A percentile compares a stretch with the other conserved stretches of the same genome.
Conservation (phyloP, 164 flowering plant species). For the Dillenia turbinata region DNA sequence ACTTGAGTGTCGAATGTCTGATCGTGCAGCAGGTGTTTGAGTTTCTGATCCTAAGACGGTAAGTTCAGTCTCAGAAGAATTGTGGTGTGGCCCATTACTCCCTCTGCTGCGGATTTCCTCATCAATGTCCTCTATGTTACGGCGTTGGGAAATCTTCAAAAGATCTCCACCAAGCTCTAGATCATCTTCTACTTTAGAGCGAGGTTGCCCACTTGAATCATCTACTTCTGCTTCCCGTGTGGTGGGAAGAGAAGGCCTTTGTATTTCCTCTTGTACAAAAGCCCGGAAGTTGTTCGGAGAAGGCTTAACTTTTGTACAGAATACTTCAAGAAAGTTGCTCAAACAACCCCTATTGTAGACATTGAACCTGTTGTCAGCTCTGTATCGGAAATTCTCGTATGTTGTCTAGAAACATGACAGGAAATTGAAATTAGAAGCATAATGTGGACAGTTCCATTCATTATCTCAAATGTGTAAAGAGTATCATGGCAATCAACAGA, state of each 20-base stretch:
- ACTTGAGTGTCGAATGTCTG: conserved; percentile 56
- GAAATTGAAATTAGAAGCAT: neutral
- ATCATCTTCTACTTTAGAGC: conserved; percentile 87
- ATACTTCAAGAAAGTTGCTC: conserved; percentile 71
- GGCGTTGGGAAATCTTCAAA: conserved; percentile 76
- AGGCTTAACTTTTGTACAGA: conserved; percentile 58
- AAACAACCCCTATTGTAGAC: conserved; percentile 65
- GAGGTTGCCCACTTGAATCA: conserved; percentile 45
- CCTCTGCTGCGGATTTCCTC: conserved; percentile 69
- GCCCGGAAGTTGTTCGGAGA: conserved; percentile 88
- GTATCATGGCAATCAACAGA: too few species aligned
- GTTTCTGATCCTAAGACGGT: conserved; percentile 35
- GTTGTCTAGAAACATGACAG: conserved; percentile 60
- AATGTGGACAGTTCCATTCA: too few species aligned
- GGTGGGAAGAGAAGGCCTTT: conserved; percentile 33
- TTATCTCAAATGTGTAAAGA: too few species aligned
- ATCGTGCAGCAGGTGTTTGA: conserved; percentile 35
- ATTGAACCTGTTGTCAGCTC: conserved; percentile 67
- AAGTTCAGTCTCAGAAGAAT: conserved; percentile 51
- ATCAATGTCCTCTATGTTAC: conserved; percentile 55
- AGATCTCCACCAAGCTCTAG: conserved; percentile 81
- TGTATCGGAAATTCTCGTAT: conserved; percentile 83
- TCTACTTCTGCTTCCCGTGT: conserved; percentile 29
- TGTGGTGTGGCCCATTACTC: conserved; percentile 51
- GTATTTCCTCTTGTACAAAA: conserved; percentile 52